Percentiles rank a stretch among this genome's conserved stretches.
These are phyloP conservation scores for Glycine tomentella DNA, from an alignment of 306 rosid genomes.

Conservation along the genomic window DNA sequence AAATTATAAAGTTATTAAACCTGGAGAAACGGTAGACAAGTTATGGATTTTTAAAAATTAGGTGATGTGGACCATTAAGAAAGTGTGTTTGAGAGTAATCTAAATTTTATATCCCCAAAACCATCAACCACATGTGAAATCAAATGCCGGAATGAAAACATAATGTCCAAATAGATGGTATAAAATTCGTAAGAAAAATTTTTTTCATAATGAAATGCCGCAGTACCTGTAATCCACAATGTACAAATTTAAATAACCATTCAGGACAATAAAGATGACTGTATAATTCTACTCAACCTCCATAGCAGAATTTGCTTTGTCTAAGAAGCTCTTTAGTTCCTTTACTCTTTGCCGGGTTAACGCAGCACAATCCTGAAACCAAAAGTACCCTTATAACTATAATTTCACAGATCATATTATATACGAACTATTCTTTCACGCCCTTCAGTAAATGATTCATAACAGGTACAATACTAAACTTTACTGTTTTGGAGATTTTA, in stretches of 20 bases:
- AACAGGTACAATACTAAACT: background rate
- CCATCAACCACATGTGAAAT: no score
- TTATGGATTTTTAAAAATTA: no score
- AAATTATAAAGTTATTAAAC: no score
- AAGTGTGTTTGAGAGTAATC: no score
- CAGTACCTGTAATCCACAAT: background rate
- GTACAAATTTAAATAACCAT: background rate
- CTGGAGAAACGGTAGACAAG: no score
- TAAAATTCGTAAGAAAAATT: background rate
- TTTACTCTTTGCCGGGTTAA: constrained; percentile 77
- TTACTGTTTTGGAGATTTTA: background rate
- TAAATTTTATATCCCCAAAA: no score
- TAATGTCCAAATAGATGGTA: background rate
- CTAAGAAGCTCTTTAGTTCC: constrained; percentile 71
- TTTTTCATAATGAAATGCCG: background rate
- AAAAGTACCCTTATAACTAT: constrained; percentile 26
- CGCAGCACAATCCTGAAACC: constrained; percentile 85
- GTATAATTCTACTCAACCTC: constrained; percentile 45
- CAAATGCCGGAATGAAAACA: background rate
- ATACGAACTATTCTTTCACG: background rate
- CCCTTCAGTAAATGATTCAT: constrained; percentile 4
- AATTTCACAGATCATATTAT: constrained; percentile 35
- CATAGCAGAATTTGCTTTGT: constrained; percentile 67
- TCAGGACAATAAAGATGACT: background rate
- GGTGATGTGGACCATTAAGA: no score